Evolutionary conservation across 371 early-diverging fungal species (phyloP).

Genomic region (Phascolomyces articulosus): DNA sequence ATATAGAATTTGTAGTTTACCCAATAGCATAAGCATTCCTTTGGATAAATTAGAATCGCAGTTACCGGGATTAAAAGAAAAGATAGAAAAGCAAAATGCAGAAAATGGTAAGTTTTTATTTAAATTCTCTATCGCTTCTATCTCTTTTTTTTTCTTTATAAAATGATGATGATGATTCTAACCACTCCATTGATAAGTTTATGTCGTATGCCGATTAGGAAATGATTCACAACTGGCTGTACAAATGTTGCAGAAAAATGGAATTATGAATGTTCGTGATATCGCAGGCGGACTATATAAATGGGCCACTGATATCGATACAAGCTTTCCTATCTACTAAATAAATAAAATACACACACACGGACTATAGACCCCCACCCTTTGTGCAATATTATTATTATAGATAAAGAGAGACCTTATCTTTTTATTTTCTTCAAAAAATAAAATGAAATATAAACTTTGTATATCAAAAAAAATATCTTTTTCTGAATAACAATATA

Average conservation of each 20-base stretch:
- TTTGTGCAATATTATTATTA: no score
- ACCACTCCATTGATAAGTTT: no score
- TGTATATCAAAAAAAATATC: no score
- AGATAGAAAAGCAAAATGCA: conserved; percentile 23
- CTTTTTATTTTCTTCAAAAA: no score
- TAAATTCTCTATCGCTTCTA: no score
- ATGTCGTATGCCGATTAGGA: conserved; percentile 89
- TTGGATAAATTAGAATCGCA: conserved; percentile 41
- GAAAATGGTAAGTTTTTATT: conserved; percentile 31
- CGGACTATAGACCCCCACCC: no score
- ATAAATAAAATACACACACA: not conserved
- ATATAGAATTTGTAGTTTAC: conserved; percentile 82
- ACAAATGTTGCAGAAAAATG: conserved; percentile 58
- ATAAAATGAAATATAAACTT: no score
- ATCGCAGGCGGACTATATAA: conserved; percentile 81
- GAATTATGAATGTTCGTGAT: conserved; percentile 64
- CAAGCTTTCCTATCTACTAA: conserved; percentile 85
- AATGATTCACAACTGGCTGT: conserved; percentile 92
- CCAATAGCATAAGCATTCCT: conserved; percentile 65
- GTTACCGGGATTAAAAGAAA: conserved; percentile 41
- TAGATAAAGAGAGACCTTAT: no score
- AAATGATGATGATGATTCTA: no score
- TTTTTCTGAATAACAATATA: no score
- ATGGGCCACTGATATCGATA: conserved; percentile 82
- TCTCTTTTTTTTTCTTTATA: not conserved